These are phyloP conservation scores for Penicillium decumbens DNA, from an alignment of 2,329 filamentous ascomycete genomes.

Conservation along the genomic window DNA sequence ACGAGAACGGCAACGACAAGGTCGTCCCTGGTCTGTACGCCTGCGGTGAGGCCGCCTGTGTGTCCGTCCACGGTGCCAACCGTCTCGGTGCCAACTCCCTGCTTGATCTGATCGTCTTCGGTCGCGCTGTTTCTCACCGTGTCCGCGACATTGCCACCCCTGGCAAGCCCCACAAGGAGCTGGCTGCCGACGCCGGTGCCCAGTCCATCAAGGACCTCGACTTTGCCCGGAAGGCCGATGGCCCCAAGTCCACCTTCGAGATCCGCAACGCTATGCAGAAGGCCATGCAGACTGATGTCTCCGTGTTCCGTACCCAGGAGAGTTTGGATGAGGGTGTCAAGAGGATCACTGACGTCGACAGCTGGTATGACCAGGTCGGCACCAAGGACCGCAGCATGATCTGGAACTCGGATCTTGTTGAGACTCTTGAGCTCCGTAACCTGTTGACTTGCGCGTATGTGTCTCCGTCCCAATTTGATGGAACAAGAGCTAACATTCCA, in stretches of 20 bases:
- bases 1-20: conserved; percentile 82
- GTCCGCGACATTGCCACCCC: conserved; percentile 92
- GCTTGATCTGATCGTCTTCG: conserved; percentile 94
- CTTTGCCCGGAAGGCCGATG: conserved; percentile 74
- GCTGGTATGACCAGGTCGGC: conserved; percentile 73
- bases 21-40: conserved; percentile 92
- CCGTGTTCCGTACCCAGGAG: conserved; percentile 92
- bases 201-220: conserved; percentile 83
- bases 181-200: conserved; percentile 80
- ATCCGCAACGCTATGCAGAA: conserved; percentile 93
- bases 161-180: conserved; percentile 71
- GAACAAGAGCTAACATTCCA: conserved; percentile 3
- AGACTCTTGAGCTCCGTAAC: conserved; percentile 93
- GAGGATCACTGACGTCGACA: conserved; percentile 81
- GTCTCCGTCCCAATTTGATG: conserved; percentile 1
- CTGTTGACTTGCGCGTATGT: conserved; percentile 92
- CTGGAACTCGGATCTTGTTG: conserved; percentile 96
- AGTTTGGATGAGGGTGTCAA: conserved; percentile 87
- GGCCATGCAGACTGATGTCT: conserved; percentile 96
- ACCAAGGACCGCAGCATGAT: conserved; percentile 99
- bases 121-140: conserved; percentile 93
- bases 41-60: conserved; percentile 93
- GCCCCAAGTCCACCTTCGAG: conserved; percentile 81
- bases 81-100: conserved; percentile 97
- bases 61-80: conserved; percentile 97